These are phyloP conservation scores for Diphasiastrum complanatum DNA, from an alignment of 83 land plant genomes.

Conservation along the genomic window DNA sequence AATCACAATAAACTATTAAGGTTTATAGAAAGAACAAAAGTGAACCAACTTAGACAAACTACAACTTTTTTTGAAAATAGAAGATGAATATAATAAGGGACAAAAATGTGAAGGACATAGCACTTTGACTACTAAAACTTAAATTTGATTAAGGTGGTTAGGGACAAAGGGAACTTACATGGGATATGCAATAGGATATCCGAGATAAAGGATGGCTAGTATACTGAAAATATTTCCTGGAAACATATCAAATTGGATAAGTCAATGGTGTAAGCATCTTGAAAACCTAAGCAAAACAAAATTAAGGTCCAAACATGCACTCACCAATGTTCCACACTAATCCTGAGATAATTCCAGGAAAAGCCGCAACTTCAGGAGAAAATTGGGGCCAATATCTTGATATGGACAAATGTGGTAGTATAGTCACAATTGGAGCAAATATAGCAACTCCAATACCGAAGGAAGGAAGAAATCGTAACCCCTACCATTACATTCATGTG, in stretches of 20 bases:
- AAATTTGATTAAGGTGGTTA: neutral
- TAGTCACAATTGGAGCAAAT: conserved; percentile 31
- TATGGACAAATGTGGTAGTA: conserved; percentile 19
- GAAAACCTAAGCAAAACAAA: neutral
- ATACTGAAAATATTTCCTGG: conserved; percentile 31
- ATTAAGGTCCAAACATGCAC: neutral
- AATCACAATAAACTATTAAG: no score
- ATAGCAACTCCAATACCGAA: conserved; percentile 33
- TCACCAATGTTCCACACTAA: conserved; percentile 31
- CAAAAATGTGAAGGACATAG: neutral
- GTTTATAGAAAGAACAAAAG: no score
- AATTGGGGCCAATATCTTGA: conserved; percentile 15
- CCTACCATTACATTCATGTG: conserved; percentile 19
- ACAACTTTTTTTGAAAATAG: neutral
- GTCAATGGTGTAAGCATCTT: neutral
- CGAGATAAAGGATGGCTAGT: conserved; percentile 18
- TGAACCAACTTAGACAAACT: no score
- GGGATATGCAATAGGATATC: conserved; percentile 31
- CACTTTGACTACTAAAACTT: neutral
- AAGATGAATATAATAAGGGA: neutral
- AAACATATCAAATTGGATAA: neutral
- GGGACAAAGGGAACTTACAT: conserved; percentile 18
- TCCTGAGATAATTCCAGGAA: conserved; percentile 31
- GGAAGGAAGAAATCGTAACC: conserved; percentile 30
- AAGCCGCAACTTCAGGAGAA: conserved; percentile 16